phyloP scores from a whole-genome alignment of 148 eudicot species.

The Hydrangea macrophylla region DNA sequence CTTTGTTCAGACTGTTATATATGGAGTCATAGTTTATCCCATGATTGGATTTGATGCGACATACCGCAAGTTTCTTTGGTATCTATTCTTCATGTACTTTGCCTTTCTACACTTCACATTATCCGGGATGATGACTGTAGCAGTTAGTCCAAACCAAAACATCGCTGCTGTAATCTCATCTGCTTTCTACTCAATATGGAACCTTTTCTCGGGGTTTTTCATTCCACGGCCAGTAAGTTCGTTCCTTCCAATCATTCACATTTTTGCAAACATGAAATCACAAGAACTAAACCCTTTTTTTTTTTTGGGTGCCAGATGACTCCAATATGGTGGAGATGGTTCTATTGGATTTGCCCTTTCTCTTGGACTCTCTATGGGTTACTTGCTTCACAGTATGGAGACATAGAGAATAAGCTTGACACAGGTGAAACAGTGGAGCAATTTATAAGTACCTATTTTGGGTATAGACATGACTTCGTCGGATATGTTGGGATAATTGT shows the following conservation, averaged over 20 bases:
- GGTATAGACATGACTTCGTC: too few relatives aligned
- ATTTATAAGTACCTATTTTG: conserved; percentile 34
- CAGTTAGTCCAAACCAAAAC: conserved; percentile 43
- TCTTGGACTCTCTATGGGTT: conserved; percentile 44
- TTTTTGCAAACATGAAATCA: not conserved
- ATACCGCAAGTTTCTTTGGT: conserved; percentile 44
- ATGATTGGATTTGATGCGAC: conserved; percentile 54
- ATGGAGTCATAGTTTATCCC: conserved; percentile 37
- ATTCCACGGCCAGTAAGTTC: conserved; percentile 40
- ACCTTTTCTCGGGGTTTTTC: conserved; percentile 46
- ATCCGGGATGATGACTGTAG: conserved; percentile 60
- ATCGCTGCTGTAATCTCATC: conserved; percentile 42
- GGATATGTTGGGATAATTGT: conserved; percentile 29
- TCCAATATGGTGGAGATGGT: conserved; percentile 72
- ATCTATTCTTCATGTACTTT: too few relatives aligned
- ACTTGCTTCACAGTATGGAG: conserved; percentile 58
- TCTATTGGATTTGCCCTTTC: conserved; percentile 33
- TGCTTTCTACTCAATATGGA: conserved; percentile 42
- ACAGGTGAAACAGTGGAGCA: conserved; percentile 21
- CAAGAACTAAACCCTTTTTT: not conserved
- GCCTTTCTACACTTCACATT: conserved; percentile 44
- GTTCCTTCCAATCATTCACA: not conserved
- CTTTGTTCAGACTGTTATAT: conserved; percentile 34
- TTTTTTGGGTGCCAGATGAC: conserved; percentile 45
- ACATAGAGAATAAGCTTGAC: conserved; percentile 18